Base-by-base conservation (phyloP, 1,139 yeast species). In the Keqinozyma sinolaborantium region DNA sequence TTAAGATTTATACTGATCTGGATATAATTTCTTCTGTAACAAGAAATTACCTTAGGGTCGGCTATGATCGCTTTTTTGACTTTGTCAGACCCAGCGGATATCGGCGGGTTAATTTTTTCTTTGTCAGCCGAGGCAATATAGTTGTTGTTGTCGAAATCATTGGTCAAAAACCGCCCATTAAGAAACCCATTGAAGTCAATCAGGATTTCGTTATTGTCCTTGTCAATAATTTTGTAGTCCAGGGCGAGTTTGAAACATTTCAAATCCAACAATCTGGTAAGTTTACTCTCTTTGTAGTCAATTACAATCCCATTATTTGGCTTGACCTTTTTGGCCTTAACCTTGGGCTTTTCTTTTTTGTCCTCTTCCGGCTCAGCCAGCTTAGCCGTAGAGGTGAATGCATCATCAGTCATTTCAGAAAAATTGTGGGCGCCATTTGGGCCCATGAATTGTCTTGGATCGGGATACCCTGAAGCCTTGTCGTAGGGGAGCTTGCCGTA, bases 1-100 rank as follows among this genome's bases (percentile, higher is more conserved):
- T 58, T 60, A 52, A 68, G 48, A 38, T 61, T 60, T 32, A 67
- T 37, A 11, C 60, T 50, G 9, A 67, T 45, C 39, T 65, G 73
- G 33, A 70, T 64, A 41, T 55, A 66, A 41, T 70, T 70, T 36
- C 77, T 47, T 36, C 77, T 50, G 46, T 70, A 70, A 42, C 75
- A 70, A 10, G 71, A 63, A 16, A 70, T 59, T 14, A 68, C 69
- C 38, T 53, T 60, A 7, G 73, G 70, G 32, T 59, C 60, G 4
- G 46, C 31, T 18, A 36, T 40, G 5, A 38, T 34, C 10, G 42
- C 34, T 27, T 33, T 35, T 13, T 31, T 37, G n/a, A 31, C 29
- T 2, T 30, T 32, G 16, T 32, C 35, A 14, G 6, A 20, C 15
- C 25, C 25, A 12, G 9, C 24, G 20, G 16, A 19, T 26, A 15